Evolutionary conservation across 257 asterid species (phyloP).

Genomic region (Fraxinus excelsior): DNA sequence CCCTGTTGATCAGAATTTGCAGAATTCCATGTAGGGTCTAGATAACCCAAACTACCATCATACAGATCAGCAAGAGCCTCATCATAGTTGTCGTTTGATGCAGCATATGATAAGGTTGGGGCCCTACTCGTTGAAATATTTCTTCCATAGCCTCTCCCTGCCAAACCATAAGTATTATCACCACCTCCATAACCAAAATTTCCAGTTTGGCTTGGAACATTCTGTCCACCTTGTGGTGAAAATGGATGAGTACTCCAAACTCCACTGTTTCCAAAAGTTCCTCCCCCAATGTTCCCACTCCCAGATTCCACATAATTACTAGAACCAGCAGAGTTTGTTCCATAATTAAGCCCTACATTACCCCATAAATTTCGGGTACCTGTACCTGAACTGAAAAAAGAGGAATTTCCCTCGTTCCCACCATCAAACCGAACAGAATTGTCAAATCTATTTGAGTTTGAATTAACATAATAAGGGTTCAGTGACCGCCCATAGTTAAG

Average conservation of each 20-base stretch:
- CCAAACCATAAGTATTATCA: slow-evolving; percentile 26
- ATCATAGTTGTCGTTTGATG: slow-evolving; percentile 29
- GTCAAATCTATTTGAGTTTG: slow-evolving; percentile 26
- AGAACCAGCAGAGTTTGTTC: slow-evolving; percentile 23
- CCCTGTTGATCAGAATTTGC: slow-evolving; percentile 26
- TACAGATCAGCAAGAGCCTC: slow-evolving; percentile 29
- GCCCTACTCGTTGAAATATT: slow-evolving; percentile 23
- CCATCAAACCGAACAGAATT: slow-evolving; percentile 29
- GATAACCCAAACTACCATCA: slow-evolving; percentile 24
- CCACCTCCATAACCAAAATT: slow-evolving; percentile 32
- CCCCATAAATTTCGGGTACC: slow-evolving; percentile 25
- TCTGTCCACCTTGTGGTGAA: slow-evolving; percentile 29
- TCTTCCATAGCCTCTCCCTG: slow-evolving; percentile 30
- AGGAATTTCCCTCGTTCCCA: slow-evolving; percentile 30
- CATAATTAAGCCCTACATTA: slow-evolving; percentile 31
- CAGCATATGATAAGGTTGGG: slow-evolving; percentile 25
- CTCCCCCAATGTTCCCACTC: slow-evolving; percentile 24
- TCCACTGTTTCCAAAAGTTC: slow-evolving; percentile 26
- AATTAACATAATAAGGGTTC: slow-evolving; percentile 26
- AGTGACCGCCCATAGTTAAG: slow-evolving; percentile 30
- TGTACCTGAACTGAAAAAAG: slow-evolving; percentile 31
- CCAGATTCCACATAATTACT: slow-evolving; percentile 24
- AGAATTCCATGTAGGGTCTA: slow-evolving; percentile 26
- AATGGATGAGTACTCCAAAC: slow-evolving; percentile 28
- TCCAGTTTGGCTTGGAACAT: slow-evolving; percentile 28